These are phyloP conservation scores for Seiridium unicorne DNA, from an alignment of 2,329 filamentous ascomycete species.

Conservation along the genomic window DNA sequence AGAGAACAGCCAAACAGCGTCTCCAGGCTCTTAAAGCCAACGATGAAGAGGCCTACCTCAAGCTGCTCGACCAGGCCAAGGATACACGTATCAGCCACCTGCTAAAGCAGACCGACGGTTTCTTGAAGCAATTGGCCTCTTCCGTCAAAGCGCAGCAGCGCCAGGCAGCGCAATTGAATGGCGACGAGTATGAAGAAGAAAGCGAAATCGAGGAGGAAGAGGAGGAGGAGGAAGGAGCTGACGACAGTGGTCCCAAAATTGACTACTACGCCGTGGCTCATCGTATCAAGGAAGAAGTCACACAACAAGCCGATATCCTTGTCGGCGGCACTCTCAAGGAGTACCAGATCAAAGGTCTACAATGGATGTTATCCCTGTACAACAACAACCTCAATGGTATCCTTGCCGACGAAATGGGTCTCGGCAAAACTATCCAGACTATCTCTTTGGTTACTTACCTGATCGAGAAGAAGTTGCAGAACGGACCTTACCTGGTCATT, in stretches of 20 bases:
- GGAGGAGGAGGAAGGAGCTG: slow-evolving; percentile 57
- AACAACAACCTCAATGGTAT: slow-evolving; percentile 99
- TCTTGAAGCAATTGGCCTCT: slow-evolving; percentile 90
- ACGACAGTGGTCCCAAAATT: slow-evolving; percentile 74
- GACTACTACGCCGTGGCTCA: slow-evolving; percentile 99
- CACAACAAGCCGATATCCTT: slow-evolving; percentile 76
- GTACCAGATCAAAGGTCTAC: slow-evolving; percentile 96
- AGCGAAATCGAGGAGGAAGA: slow-evolving; percentile 68
- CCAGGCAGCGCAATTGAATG: slow-evolving; percentile 71
- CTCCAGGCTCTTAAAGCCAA: slow-evolving; percentile 97
- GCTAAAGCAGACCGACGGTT: slow-evolving; percentile 94
- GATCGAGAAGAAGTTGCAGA: slow-evolving; percentile 91
- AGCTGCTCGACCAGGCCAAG: slow-evolving; percentile 96
- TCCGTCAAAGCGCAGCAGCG: slow-evolving; percentile 95
- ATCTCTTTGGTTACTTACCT: slow-evolving; percentile 97
- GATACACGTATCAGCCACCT: slow-evolving; percentile 98
- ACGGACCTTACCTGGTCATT: slow-evolving; percentile 92
- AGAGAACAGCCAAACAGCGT: slow-evolving; percentile 98
- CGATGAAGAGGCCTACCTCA: slow-evolving; percentile 98
- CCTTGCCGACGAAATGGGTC: slow-evolving; percentile 98
- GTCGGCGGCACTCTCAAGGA: slow-evolving; percentile 94
- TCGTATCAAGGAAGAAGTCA: slow-evolving; percentile 90
- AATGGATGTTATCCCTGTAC: slow-evolving; percentile 99
- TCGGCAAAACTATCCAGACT: slow-evolving; percentile 98
- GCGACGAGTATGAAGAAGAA: slow-evolving; percentile 60